Evolutionary conservation across 2,329 filamentous ascomycete genomes (phyloP).

Genomic region (Sclerotinia minor): DNA sequence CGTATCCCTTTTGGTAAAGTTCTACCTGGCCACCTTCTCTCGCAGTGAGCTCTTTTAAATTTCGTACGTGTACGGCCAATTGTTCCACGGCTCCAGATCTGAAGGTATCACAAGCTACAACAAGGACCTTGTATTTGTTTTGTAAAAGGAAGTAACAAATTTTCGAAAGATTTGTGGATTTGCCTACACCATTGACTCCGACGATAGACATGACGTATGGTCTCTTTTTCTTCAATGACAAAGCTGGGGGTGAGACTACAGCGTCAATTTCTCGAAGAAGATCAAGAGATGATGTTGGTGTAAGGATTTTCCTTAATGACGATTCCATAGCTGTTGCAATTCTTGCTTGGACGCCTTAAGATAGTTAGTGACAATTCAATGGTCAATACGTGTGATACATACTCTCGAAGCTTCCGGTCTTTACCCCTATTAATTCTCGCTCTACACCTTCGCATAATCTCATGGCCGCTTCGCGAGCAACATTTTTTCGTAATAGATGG

Average conservation of each 20-base stretch:
- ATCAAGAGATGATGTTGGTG: conserved; percentile 90
- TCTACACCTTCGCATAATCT: conserved; percentile 90
- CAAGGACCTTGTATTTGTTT: conserved; percentile 93
- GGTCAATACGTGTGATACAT: conserved; percentile 32
- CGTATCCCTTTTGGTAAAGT: conserved; percentile 95
- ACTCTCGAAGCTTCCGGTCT: conserved; percentile 88
- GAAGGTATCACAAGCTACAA: conserved; percentile 95
- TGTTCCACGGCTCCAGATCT: conserved; percentile 96
- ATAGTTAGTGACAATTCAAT: conserved; percentile 32
- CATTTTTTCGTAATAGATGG: conserved; percentile 91
- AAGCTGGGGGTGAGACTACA: conserved; percentile 65
- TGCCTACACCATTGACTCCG: conserved; percentile 96
- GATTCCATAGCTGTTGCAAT: conserved; percentile 87
- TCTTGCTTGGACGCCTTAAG: conserved; percentile 69
- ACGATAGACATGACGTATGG: conserved; percentile 98
- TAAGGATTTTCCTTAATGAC: conserved; percentile 91
- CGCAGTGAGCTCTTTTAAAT: conserved; percentile 82
- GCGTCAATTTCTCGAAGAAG: conserved; percentile 89
- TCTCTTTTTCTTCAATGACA: conserved; percentile 63
- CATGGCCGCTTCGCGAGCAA: conserved; percentile 89
- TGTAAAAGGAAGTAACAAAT: conserved; percentile 97
- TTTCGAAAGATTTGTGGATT: conserved; percentile 96
- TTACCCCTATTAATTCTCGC: conserved; percentile 83
- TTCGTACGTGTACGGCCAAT: conserved; percentile 90
- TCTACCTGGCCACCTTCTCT: conserved; percentile 85